Evolutionary conservation across 106 monocot species (phyloP), one percentile per base, ranked within the genome.

Genomic region (Chionographis japonica): DNA sequence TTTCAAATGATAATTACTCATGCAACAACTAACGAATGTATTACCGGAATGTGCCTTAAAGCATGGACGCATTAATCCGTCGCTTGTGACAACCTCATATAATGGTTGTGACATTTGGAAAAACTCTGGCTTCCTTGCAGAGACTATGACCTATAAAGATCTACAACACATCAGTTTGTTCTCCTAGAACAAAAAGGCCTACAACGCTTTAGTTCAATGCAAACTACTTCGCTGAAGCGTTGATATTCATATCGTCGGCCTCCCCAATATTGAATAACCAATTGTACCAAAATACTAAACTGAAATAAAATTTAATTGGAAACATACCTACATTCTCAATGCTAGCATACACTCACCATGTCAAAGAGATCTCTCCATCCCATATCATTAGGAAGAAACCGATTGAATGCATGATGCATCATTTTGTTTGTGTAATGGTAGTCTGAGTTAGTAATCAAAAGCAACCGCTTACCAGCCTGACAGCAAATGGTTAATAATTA

Each of bases 41-140:
- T 73, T 41, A 95, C 95, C 95, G 79, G 95, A 79, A 58, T 58
- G 60, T 63, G 86, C 84, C 74, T 86, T 88, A 57, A 89, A 92
- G 71, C 88, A 89, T 37, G 95, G 95, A 16, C 91, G 84, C 95
- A 95, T 89, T 67, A 95, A 79, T 60, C 95, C 95, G 43, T 95
- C 95, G 68, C 58, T 57, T 50, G 95, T 95, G 46, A 95, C 91
- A 49, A 95, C 80, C 60, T 95, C 95, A 74, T 95, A 92, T 52
- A 95, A 69, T 3, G 95, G 95, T 65, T 95, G 78, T 66, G 91
- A 65, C 79, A 89, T 84, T 79, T 95, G 95, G 61, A 95, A 95
- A 81, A 95, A 95, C 66, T 95, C 95, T 51, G 95, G 95, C 69
- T 95, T 95, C 66, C 95, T 91, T n/a, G 95, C 91, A 66, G 95